Base-by-base conservation (phyloP, 2,329 filamentous ascomycete species). In the Penicillium sp. region DNA sequence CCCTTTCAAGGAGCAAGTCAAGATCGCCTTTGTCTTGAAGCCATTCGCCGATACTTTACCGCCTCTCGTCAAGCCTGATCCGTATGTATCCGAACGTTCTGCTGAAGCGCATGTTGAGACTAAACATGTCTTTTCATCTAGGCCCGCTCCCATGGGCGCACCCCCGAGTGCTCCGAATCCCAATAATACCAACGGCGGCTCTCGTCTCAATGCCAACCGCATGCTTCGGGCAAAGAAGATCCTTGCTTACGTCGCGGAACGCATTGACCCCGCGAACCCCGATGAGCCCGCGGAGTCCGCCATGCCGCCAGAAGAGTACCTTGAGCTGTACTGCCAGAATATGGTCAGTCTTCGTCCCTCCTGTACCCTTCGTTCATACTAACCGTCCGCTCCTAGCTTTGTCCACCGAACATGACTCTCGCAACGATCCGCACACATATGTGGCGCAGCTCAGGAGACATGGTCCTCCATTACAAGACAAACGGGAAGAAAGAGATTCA, bases 211-310 rank as follows among this genome's bases (percentile, higher is more conserved):
- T 67, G 93, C 93, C 10, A 99, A 97, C 65, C 83, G 92, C 47
- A 97, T 99, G 93, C 78, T 99, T 42, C 82, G 93, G 39, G 89
- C 95, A 3, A 92, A 89, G 74, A 99, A 99, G 76, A 93, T 99
- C 18, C 74, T 97, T 50, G 83, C 84, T 0, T 99, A 99, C 63
- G 83, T 99, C 14, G 89, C 90, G 1, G 93, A 99, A 70, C 81
- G 91, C 46, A 92, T 99, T 50, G 92, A 97, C 60, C 78, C 82
- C 7, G 78, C 77, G 3, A 70, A 78, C n/a, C 74, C 79, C 0
- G 77, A 83, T 41, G 78, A 83, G 44, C 74, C 77, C 3, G 80
- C 84, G 41, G 74, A 79, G 9, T 75, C 82, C 44, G 76, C 75
- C 2, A 72, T 95, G 64, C 85, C 81, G 62, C 88, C 92, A 1